Evolutionary conservation across 495 filamentous ascomycete genomes (phyloP).

Genomic region (Podospora fimiseda): DNA sequence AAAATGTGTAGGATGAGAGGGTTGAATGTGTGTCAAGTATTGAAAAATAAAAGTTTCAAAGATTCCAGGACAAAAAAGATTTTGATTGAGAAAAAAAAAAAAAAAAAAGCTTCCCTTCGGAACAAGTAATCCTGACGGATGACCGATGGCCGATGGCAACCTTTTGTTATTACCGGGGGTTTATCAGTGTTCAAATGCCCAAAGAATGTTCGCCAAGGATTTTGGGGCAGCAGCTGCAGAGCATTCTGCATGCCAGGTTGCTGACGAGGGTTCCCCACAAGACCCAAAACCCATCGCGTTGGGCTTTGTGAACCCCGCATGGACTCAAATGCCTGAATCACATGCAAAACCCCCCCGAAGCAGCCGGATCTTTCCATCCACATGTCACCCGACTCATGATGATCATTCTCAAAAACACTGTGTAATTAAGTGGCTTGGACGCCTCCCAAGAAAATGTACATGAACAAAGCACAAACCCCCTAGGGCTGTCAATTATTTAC

Average conservation of each 20-base stretch:
- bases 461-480: background rate
- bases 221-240: too few species aligned
- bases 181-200: too few species aligned
- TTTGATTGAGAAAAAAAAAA: background rate
- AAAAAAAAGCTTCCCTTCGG: background rate
- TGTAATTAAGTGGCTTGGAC: too few species aligned
- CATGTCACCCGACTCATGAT: background rate
- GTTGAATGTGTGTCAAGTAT: too few species aligned
- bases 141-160: background rate
- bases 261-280: background rate
- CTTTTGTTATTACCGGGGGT: too few species aligned
- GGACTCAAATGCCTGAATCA: slow-evolving; percentile 1
- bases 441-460: background rate
- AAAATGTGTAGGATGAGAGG: too few species aligned
- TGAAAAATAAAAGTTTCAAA: too few species aligned
- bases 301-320: background rate
- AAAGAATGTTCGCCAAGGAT: background rate
- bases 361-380: background rate
- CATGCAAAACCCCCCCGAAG: slow-evolving; percentile 5
- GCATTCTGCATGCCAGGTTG: background rate
- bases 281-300: background rate
- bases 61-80: too few species aligned
- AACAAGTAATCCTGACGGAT: too few species aligned
- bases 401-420: too few species aligned
- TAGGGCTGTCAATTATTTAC: background rate